A percentile compares a stretch with the other conserved stretches of the same genome.
Evolutionary conservation across 108 stramenopile species (phyloP).

Genomic region (Nannochloropsis oceanica): DNA sequence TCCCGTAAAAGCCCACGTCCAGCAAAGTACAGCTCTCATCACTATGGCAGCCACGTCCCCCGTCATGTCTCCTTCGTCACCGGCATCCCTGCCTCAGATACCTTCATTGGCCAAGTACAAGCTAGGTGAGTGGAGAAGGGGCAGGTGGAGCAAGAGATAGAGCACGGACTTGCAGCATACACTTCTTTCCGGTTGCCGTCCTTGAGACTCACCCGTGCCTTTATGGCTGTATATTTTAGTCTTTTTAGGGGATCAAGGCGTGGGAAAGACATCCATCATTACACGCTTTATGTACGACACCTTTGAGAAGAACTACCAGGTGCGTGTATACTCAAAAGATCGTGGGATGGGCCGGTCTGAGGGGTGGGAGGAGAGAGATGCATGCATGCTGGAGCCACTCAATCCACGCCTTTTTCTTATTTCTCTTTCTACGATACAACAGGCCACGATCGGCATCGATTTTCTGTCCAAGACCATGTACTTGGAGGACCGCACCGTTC

Average conservation of each 20-base stretch:
- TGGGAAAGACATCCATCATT: constrained; percentile 99
- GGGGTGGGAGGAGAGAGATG: not conserved
- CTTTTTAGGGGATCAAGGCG: constrained; percentile 93
- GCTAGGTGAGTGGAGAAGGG: not conserved
- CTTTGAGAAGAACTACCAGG: constrained; percentile 84
- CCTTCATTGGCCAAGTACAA: not conserved
- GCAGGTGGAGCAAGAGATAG: no score
- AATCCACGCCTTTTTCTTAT: not conserved
- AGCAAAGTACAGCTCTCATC: not conserved
- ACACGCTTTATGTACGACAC: constrained; percentile 73
- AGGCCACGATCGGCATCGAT: constrained; percentile 96
- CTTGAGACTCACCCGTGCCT: constrained; percentile 3
- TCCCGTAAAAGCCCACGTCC: not conserved
- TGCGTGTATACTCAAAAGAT: not conserved
- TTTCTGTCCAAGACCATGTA: constrained; percentile 95
- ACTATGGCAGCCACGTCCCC: not conserved
- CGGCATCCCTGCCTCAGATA: not conserved
- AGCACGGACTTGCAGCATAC: no score
- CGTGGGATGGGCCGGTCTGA: not conserved
- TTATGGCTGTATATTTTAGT: constrained; percentile 73
- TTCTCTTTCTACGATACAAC: not conserved
- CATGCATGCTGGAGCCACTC: not conserved
- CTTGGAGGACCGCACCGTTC: constrained; percentile 93
- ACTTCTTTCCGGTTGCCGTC: not conserved
- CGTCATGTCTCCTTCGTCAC: not conserved